A percentile compares a stretch with the other conserved stretches of the same genome.
Conservation (phyloP, 2,329 filamentous ascomycete species). For the Zymoseptoria crescenta region DNA sequence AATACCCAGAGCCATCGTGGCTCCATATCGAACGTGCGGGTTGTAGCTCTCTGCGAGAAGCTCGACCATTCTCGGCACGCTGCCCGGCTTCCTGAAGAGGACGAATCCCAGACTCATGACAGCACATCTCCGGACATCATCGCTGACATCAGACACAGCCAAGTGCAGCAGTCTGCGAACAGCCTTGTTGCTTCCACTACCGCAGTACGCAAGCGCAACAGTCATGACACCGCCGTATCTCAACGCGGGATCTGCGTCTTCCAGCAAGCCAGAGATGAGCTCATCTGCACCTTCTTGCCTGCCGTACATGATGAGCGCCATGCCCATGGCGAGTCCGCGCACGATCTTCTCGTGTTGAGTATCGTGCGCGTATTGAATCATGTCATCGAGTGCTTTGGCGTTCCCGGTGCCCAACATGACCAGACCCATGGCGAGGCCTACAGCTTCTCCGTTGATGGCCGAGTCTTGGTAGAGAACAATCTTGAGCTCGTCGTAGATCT, state of each 20-base stretch:
- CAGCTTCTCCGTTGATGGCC: constrained; percentile 91
- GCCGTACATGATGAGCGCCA: constrained; percentile 97
- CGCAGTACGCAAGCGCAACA: constrained; percentile 95
- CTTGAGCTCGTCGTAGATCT: constrained; percentile 86
- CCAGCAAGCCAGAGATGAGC: constrained; percentile 84
- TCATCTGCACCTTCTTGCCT: constrained; percentile 92
- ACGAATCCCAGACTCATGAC: constrained; percentile 99
- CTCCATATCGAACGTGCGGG: constrained; percentile 94
- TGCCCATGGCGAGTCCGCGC: constrained; percentile 86
- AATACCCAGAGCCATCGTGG: constrained; percentile 96
- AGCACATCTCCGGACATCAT: constrained; percentile 90
- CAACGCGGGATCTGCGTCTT: constrained; percentile 86
- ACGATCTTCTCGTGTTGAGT: constrained; percentile 99
- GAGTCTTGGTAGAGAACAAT: constrained; percentile 86
- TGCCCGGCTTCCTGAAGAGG: constrained; percentile 93
- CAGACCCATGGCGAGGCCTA: constrained; percentile 90
- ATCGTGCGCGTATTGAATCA: constrained; percentile 96
- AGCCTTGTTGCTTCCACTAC: constrained; percentile 96
- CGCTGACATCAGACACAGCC: constrained; percentile 95
- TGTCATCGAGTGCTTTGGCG: constrained; percentile 83
- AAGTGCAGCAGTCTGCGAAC: constrained; percentile 92
- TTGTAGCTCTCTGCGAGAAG: constrained; percentile 98
- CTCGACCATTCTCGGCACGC: constrained; percentile 97
- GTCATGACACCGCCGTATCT: constrained; percentile 98
- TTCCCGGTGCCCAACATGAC: constrained; percentile 99